Evolutionary conservation across 768 basidiomycete genomes (phyloP).

Genomic region (Termitomyces titanicus): DNA sequence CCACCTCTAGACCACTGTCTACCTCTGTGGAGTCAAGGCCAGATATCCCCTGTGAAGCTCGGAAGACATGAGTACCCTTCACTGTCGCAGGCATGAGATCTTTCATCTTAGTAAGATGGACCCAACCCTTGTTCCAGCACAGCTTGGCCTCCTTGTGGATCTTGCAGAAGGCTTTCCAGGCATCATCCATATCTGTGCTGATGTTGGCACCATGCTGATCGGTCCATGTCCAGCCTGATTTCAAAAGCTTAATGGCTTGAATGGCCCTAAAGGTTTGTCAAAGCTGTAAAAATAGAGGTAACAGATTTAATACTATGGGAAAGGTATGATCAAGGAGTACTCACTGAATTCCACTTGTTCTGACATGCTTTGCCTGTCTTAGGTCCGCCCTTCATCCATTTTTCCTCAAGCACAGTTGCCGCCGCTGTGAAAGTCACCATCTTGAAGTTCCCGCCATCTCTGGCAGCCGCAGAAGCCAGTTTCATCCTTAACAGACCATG

Average conservation of each 20-base stretch:
- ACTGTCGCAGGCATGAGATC: constrained; percentile 13
- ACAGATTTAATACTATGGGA: neutral
- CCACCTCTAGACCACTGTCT: too few species aligned
- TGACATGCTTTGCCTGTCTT: neutral
- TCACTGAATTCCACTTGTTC: neutral
- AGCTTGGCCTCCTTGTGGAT: constrained; percentile 12
- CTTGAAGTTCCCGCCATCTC: neutral
- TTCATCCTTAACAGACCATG: neutral
- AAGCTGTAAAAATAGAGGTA: neutral
- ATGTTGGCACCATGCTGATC: constrained; percentile 16
- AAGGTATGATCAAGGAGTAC: neutral
- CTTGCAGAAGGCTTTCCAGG: constrained; percentile 10
- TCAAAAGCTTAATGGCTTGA: constrained; percentile 10
- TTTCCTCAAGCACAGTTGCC: neutral
- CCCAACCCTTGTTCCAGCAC: constrained; percentile 22
- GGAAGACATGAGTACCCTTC: constrained; percentile 9
- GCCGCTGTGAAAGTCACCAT: neutral
- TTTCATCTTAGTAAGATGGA: constrained; percentile 12
- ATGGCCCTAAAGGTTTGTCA: constrained; percentile 3
- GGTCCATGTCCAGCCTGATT: constrained; percentile 24
- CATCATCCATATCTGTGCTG: constrained; percentile 5
- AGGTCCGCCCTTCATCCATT: too few species aligned
- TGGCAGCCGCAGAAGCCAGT: neutral
- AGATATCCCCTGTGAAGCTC: constrained; percentile 2
- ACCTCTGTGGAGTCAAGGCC: neutral